Base-by-base conservation (phyloP, 2,329 filamentous ascomycete genomes). In the Cordyceps cateniannulata region DNA sequence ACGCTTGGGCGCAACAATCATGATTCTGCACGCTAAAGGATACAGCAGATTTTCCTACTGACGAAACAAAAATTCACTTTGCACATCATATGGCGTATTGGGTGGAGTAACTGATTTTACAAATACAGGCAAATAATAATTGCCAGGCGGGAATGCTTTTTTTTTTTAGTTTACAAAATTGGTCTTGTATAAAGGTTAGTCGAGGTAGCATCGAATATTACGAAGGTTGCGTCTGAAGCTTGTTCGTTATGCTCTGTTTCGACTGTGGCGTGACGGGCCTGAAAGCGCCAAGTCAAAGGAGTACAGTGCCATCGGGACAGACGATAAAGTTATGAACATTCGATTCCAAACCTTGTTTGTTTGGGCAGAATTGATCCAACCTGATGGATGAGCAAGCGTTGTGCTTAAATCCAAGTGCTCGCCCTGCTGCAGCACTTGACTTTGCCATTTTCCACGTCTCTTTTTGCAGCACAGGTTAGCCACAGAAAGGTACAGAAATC, bases 1-100 rank as follows among this genome's bases (percentile, higher is more conserved):
- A 71, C 70, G 7, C 64, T 71, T 12, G 71, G 72, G n/a, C 69
- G 71, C 50, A 75, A 72, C 27, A 70, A 75, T 22, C 62, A 68
- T 29, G 63, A 63, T 18, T 65, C 63, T 10, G 66, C 64, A 20
- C 75, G 76, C 38, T 63, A 56, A 60, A 42, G 2, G 7, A 7
- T 7, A 7, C 22, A 20, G 24, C 3, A 18, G 2, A 3, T 44
- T 5, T 29, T 40, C 1, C 1, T 7, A 22, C 12, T 12, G 16
- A 42, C 14, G 16, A 42, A 25, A 22, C 6, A 10, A 52, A 24
- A 49, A 27, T 25, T 9, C n/a, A 54, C 14, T 59, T n/a, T 27
- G n/a, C n/a, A 32, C 29, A 54, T n/a, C 29, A 53, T 60, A 35
- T 35, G 58, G 58, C 58, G 58, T 60, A 29, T 54, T 47, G 58